These are phyloP conservation scores for Trametes versicolor DNA, from an alignment of 1,284 basidiomycete species.

Conservation along the genomic window DNA sequence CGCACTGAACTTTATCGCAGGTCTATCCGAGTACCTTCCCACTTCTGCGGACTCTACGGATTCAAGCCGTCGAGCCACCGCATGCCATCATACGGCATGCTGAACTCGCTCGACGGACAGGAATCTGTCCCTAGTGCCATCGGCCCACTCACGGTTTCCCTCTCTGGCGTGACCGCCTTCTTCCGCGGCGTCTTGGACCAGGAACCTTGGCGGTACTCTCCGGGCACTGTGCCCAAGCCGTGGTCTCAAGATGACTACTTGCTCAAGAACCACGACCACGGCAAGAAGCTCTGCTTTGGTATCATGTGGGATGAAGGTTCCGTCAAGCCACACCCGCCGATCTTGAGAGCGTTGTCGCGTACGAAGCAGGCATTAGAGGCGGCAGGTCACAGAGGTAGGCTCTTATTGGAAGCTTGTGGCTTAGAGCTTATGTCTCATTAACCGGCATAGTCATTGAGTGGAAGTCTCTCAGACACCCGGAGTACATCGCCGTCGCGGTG, in stretches of 20 bases:
- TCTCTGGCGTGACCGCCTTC: slow-evolving; percentile 35
- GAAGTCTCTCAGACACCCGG: slow-evolving; percentile 49
- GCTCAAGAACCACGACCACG: slow-evolving; percentile 50
- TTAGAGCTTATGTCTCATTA: neutral
- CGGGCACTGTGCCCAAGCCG: slow-evolving; percentile 34
- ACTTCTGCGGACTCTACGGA: slow-evolving; percentile 83
- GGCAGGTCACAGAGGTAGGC: slow-evolving; percentile 55
- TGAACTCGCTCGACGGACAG: slow-evolving; percentile 38
- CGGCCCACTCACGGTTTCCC: slow-evolving; percentile 35
- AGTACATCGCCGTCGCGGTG: slow-evolving; percentile 29
- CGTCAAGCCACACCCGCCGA: slow-evolving; percentile 59
- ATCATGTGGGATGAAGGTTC: slow-evolving; percentile 57
- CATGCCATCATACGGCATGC: slow-evolving; percentile 35
- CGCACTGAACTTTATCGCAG: slow-evolving; percentile 9
- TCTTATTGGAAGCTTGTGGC: neutral
- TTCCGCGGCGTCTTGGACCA: slow-evolving; percentile 29
- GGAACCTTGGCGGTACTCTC: slow-evolving; percentile 37
- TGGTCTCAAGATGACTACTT: slow-evolving; percentile 38
- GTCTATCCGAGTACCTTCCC: slow-evolving; percentile 74
- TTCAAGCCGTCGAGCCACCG: slow-evolving; percentile 67
- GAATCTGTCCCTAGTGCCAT: slow-evolving; percentile 33
- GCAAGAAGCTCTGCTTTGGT: slow-evolving; percentile 51
- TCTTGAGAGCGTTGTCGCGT: slow-evolving; percentile 57
- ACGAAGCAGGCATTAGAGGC: slow-evolving; percentile 54
- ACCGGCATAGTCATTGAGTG: slow-evolving; percentile 46